Percentiles rank a stretch among this genome's conserved stretches.
Conservation (phyloP, 345 rosid genomes). For the Camelina neglecta region DNA sequence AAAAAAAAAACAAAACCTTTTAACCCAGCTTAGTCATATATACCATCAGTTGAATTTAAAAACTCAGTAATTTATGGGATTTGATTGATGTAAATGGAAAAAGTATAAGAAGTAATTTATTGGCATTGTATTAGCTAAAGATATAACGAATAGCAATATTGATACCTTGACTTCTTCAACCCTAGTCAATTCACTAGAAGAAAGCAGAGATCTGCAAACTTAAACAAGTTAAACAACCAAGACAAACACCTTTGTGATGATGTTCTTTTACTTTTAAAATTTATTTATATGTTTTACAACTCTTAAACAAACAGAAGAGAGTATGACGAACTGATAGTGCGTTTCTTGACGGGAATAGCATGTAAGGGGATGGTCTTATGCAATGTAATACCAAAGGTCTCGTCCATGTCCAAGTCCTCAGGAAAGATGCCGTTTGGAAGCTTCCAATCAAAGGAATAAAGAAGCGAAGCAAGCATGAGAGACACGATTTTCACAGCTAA, state of each 20-base stretch:
- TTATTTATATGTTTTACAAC: background rate
- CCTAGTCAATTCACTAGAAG: too few species aligned
- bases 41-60: too few species aligned
- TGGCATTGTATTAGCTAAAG: too few species aligned
- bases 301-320: too few species aligned
- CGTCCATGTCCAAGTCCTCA: conserved; percentile 25
- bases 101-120: too few species aligned
- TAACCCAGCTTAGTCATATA: too few species aligned
- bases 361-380: conserved; percentile 12
- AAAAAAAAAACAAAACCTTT: too few species aligned
- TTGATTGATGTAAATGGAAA: too few species aligned
- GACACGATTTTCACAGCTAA: conserved; percentile 20
- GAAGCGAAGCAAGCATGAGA: conserved; percentile 34
- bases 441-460: conserved; percentile 27
- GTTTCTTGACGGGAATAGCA: conserved; percentile 24
- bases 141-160: too few species aligned
- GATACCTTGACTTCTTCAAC: too few species aligned
- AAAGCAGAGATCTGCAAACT: too few species aligned
- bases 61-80: too few species aligned
- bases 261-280: background rate
- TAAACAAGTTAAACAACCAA: background rate
- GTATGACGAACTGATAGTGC: background rate
- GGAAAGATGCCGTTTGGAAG: conserved; percentile 1
- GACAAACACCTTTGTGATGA: background rate
- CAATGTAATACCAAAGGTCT: conserved; percentile 15